phyloP scores from a whole-genome alignment of 371 early-diverging fungal genomes.

The Mortierella sp. region DNA sequence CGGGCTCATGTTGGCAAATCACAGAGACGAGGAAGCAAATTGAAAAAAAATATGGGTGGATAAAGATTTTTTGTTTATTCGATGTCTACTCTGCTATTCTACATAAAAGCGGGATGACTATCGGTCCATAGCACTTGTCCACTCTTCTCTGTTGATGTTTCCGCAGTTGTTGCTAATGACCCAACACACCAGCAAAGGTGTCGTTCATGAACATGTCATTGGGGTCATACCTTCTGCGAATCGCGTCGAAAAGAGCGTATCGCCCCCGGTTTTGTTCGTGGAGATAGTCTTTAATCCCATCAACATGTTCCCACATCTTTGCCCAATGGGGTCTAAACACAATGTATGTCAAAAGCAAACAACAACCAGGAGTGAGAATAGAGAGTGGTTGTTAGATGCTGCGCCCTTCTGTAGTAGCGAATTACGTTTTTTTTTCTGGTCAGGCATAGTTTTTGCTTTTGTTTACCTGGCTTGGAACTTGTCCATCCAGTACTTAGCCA shows the following conservation, averaged over 20 bases:
- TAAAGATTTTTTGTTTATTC: too few relatives aligned
- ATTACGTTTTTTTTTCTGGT: not conserved
- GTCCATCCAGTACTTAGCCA: constrained; percentile 51
- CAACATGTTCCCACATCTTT: constrained; percentile 49
- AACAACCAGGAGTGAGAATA: not conserved
- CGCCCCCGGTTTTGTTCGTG: constrained; percentile 16
- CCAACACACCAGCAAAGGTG: constrained; percentile 30
- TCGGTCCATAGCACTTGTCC: too few relatives aligned
- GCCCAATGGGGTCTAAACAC: constrained; percentile 42
- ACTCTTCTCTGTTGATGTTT: too few relatives aligned
- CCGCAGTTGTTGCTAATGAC: too few relatives aligned
- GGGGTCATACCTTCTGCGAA: constrained; percentile 56
- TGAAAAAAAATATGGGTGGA: too few relatives aligned
- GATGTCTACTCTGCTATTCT: too few relatives aligned
- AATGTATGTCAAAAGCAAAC: not conserved
- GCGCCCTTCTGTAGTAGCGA: too few relatives aligned
- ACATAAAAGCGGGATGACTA: too few relatives aligned
- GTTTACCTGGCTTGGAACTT: constrained; percentile 38
- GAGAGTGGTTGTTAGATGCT: too few relatives aligned
- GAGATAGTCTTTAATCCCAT: constrained; percentile 36
- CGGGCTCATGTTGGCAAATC: too few relatives aligned
- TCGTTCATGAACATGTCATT: constrained; percentile 46
- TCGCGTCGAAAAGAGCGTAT: constrained; percentile 31
- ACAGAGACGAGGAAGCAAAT: too few relatives aligned
- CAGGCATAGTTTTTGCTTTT: not conserved